Evolutionary conservation across 2,329 filamentous ascomycete species (phyloP), one percentile per base, ranked within the genome.

Genomic region (Sordariomycetes sp.): DNA sequence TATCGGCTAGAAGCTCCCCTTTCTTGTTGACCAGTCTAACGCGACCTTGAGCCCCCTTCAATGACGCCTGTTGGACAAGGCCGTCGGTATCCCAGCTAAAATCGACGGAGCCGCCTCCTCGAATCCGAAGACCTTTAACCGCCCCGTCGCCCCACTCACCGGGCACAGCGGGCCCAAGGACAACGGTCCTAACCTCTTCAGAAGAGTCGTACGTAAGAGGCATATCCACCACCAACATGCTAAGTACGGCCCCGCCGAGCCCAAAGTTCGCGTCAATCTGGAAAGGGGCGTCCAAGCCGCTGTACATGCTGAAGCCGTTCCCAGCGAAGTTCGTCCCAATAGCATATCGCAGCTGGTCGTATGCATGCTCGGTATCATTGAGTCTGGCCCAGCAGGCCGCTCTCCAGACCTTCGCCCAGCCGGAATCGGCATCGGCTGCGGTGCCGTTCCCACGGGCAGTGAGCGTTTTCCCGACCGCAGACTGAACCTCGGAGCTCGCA

Each of bases 251-350:
- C 0, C 77, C 80, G 2, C 70, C 71, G 24, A 75, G 66, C 1
- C 79, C 80, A 60, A 80, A 82, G 63, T 83, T 83, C 7, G 79
- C 81, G 64, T 83, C 80, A 59, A 83, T 81, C 68, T 83, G 80
- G 61, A 83, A 83, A 1, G 80, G 78, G 53, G 68, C 66, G 6
- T 71, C 66, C 11, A 68, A 64, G 0, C 70, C 77, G 10, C 62
- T 67, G 63, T 82, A 83, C 74, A 82, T 79, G 50, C 72, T 76
- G 34, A 82, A 66, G 2, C 74, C 74, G 62, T 82, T 83, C 0
- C 59, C 67, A 0, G 71, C 79, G 25, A 80, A 76, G 61, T 82
- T 82, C 43, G 71, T 66, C 24, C 72, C 67, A 18, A 81, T 74
- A 1, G 78, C 74, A 46, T 76, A 76, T 5, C 73, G 69, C 18